Conservation (phyloP, 257 asterid genomes). For the Forsythia viridissima region DNA sequence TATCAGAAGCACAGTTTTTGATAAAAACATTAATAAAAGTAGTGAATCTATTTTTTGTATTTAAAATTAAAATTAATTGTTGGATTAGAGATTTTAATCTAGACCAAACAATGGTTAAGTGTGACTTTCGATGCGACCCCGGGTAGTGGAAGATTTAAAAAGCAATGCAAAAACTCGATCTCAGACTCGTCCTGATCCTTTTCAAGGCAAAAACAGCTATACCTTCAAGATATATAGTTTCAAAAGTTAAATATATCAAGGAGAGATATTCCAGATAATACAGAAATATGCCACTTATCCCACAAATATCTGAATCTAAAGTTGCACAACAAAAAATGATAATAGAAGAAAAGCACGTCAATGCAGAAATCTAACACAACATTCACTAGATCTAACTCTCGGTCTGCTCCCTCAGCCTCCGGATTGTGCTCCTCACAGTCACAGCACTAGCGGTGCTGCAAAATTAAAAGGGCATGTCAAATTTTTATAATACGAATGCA, state of each 20-base stretch:
- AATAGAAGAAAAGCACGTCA: constrained; percentile 14
- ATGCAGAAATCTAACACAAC: constrained; percentile 9
- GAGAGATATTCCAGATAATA: not conserved
- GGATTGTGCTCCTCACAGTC: constrained; percentile 67
- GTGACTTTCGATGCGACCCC: not conserved
- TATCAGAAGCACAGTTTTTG: too few species aligned
- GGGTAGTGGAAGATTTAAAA: not conserved
- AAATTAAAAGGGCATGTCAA: not conserved
- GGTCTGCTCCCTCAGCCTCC: constrained; percentile 69
- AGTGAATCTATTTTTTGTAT: too few species aligned
- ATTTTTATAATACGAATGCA: not conserved
- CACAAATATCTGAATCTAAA: constrained; percentile 8
- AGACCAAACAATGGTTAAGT: not conserved
- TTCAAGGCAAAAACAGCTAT: too few species aligned
- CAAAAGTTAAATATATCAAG: not conserved
- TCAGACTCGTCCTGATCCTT: not conserved
- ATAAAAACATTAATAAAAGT: too few species aligned
- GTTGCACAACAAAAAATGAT: constrained; percentile 5
- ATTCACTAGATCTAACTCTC: constrained; percentile 42
- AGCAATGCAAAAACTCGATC: not conserved
- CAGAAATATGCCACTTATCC: not conserved
- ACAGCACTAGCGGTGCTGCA: constrained; percentile 71
- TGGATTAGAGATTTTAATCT: too few species aligned
- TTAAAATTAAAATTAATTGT: too few species aligned
- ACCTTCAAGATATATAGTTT: not conserved